Percentiles rank a stretch among this genome's conserved stretches.
These are phyloP conservation scores for Fagus crenata DNA, from an alignment of 306 rosid species.

Conservation along the genomic window DNA sequence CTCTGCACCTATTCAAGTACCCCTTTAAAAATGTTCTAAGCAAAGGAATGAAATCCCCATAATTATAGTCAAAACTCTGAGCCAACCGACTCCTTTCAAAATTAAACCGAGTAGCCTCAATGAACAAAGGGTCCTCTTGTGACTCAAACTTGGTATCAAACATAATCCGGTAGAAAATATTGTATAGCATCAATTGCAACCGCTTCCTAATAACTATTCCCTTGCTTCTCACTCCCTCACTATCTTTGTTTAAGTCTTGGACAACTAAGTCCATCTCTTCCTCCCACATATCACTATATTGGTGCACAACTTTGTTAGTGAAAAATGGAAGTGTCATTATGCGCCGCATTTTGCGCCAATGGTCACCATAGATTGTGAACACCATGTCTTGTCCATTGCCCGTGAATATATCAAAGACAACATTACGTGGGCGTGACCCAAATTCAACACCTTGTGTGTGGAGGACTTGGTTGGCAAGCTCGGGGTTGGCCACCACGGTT, in stretches of 20 bases:
- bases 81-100: slow-evolving; percentile 78
- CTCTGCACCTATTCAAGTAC: slow-evolving; percentile 74
- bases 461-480: slow-evolving; percentile 66
- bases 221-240: slow-evolving; percentile 37
- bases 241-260: slow-evolving; percentile 41
- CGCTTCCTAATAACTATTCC: slow-evolving; percentile 70
- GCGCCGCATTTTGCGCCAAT: slow-evolving; percentile 86
- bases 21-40: slow-evolving; percentile 69
- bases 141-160: slow-evolving; percentile 77
- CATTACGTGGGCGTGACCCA: slow-evolving; percentile 71
- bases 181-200: slow-evolving; percentile 69
- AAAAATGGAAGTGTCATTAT: slow-evolving; percentile 81
- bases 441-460: slow-evolving; percentile 75
- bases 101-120: slow-evolving; percentile 63
- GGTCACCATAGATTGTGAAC: slow-evolving; percentile 71
- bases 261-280: slow-evolving; percentile 75
- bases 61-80: slow-evolving; percentile 80
- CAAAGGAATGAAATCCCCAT: slow-evolving; percentile 83
- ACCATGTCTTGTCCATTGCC: slow-evolving; percentile 92
- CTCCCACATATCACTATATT: slow-evolving; percentile 74
- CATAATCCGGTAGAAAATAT: slow-evolving; percentile 86
- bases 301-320: slow-evolving; percentile 79
- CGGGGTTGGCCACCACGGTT: slow-evolving; percentile 63
- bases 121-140: slow-evolving; percentile 72
- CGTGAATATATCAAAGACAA: slow-evolving; percentile 74